Conservation (phyloP, 2,329 filamentous ascomycete genomes). For the Sarocladiaceae sp. region DNA sequence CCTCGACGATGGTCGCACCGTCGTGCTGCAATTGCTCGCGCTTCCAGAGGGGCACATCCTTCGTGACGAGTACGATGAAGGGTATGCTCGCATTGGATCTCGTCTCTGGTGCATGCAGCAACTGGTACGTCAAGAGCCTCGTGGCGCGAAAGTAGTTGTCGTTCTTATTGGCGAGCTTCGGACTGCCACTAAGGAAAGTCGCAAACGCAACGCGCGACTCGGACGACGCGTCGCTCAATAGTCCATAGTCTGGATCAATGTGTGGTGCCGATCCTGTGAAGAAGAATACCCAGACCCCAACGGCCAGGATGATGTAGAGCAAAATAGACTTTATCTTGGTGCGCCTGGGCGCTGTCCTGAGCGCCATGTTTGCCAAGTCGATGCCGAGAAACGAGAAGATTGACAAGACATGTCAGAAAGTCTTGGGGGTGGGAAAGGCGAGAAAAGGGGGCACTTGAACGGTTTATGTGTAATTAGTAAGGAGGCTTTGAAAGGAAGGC, state of each 20-base stretch:
- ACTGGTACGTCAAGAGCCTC: constrained; percentile 34
- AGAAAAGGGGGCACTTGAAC: background rate
- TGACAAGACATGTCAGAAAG: no score
- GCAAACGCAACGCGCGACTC: background rate
- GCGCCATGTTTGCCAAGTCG: constrained; percentile 3
- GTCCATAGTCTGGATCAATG: background rate
- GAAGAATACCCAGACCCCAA: background rate
- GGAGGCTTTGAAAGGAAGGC: no score
- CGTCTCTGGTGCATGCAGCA: constrained; percentile 33
- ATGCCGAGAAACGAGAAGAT: background rate
- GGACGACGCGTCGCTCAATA: background rate
- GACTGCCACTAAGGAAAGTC: constrained; percentile 1
- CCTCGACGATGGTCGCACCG: constrained; percentile 33
- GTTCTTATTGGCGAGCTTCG: background rate
- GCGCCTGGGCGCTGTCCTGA: background rate
- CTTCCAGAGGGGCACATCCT: constrained; percentile 24
- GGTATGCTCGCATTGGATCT: constrained; percentile 14
- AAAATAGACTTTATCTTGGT: background rate
- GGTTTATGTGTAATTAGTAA: no score
- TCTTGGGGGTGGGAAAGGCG: no score
- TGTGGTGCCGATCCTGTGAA: background rate
- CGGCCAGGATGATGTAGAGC: constrained; percentile 1
- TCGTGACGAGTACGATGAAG: constrained; percentile 33
- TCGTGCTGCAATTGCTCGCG: constrained; percentile 28
- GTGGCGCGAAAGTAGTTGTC: constrained; percentile 31